Evolutionary conservation across 257 asterid genomes (phyloP).

Genomic region (Cinchona pubescens): DNA sequence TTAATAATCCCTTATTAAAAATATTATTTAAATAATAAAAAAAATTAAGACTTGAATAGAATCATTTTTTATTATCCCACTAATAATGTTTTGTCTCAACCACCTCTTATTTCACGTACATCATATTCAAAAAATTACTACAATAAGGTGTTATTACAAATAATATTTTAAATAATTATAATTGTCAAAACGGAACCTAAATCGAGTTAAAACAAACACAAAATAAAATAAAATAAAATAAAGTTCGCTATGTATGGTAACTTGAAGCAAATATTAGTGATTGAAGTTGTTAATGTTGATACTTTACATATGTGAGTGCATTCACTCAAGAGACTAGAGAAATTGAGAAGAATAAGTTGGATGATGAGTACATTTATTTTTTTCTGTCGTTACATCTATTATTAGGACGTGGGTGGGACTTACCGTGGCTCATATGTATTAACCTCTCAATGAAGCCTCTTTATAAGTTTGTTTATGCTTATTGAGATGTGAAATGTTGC

Average conservation of each 20-base stretch:
- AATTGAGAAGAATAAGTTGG: neutral
- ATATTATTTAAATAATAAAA: too few species aligned
- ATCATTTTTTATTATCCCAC: too few species aligned
- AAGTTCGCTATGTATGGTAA: neutral
- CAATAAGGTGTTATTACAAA: too few species aligned
- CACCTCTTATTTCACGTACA: too few species aligned
- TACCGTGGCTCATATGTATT: slow-evolving; percentile 7
- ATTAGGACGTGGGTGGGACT: slow-evolving; percentile 17
- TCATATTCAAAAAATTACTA: too few species aligned
- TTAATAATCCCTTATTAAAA: too few species aligned
- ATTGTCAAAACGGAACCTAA: too few species aligned
- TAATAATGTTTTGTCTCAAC: too few species aligned
- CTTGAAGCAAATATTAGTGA: neutral
- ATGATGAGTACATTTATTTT: neutral
- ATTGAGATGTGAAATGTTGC: slow-evolving; percentile 2
- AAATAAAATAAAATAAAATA: neutral
- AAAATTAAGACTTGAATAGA: neutral
- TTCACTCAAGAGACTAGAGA: neutral
- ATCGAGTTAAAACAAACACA: neutral
- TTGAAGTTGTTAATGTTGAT: neutral
- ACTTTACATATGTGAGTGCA: neutral
- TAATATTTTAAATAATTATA: too few species aligned
- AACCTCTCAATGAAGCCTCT: slow-evolving; percentile 9
- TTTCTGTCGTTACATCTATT: neutral
- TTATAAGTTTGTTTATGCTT: neutral